Evolutionary conservation across 2,329 filamentous ascomycete genomes (phyloP), one percentile per base, ranked within the genome.

Genomic region (Sporothrix humicola): DNA sequence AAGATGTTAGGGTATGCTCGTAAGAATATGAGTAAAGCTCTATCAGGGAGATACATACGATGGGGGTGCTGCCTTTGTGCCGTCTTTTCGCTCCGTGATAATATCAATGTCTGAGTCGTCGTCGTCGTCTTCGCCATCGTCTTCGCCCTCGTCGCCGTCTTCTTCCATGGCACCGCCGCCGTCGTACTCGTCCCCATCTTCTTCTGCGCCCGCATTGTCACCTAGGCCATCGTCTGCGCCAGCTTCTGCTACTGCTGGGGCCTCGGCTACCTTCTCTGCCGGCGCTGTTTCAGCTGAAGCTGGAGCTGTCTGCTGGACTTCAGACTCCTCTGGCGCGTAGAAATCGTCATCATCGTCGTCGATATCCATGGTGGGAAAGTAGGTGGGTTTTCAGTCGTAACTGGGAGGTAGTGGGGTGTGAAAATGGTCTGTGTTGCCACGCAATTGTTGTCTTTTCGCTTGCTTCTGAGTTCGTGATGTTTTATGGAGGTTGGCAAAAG

Each of bases 291-390:
- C 77, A 10, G 79, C 76, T 5, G 56, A 26, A 6, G 65, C 42
- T 54, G 69, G 7, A 23, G 68, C 13, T 12, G 69, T 79, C 2
- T 80, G 75, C 37, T 80, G 78, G 23, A 79, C 78, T 69, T 83
- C 83, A 54, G 85, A 83, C 80, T 90, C 88, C 74, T 91, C 89
- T 1, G 87, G 86, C 73, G 86, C 87, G 79, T 91, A 91, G 78
- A 91, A 89, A 81, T 91, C 89, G 76, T 91, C 89, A 69, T 91
- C 89, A 76, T 91, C 89, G 76, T 91, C 89, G 80, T 91, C 89
- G 74, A 91, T 87, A 79, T 91, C 89, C 88, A 91, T 91, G 26
- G 76, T 84, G 79, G 4, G 23, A 4, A 46, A 31, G 13, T 46
- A 12, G 58, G 31, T 61, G 37, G 17, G 23, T 26, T 2, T 42